Evolutionary conservation across 805 yeast species (phyloP).

Genomic region (Wickerhamiella azyma): DNA sequence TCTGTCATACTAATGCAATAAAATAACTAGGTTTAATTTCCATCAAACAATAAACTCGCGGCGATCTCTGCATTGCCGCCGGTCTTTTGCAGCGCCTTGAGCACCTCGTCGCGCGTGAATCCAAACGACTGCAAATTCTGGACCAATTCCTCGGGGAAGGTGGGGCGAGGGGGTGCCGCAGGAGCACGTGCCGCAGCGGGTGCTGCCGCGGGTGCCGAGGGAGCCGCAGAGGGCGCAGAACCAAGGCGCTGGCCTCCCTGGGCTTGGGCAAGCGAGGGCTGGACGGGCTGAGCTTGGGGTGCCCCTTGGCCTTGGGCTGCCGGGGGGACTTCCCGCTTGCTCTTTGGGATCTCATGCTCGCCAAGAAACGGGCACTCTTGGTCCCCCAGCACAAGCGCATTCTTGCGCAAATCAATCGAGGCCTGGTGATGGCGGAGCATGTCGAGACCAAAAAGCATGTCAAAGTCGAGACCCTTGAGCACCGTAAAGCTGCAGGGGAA

Average conservation of each 20-base stretch:
- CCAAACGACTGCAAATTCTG: conserved; percentile 52
- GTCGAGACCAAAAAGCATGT: conserved; percentile 75
- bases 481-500: conserved; percentile 60
- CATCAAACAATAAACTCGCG: conserved; percentile 54
- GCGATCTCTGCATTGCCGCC: conserved; percentile 77
- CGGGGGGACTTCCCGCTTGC: not conserved
- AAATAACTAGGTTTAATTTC: not conserved
- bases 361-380: conserved; percentile 57
- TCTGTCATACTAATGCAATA: no score
- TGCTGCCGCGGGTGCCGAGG: conserved; percentile 3
- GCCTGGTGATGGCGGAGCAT: conserved; percentile 84
- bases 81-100: conserved; percentile 49
- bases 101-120: conserved; percentile 49
- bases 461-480: conserved; percentile 41
- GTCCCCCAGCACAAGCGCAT: conserved; percentile 56
- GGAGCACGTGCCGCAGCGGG: no score
- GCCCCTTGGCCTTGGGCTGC: not conserved
- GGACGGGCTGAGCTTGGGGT: no score
- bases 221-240: not conserved
- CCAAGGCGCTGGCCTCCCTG: not conserved
- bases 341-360: conserved; percentile 54
- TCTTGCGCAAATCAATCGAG: conserved; percentile 53
- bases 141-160: conserved; percentile 28
- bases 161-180: conserved; percentile 8
- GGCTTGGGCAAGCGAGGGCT: not conserved